These are phyloP conservation scores for Nicotiana obtusifolia DNA, from an alignment of 257 asterid species.

Conservation along the genomic window DNA sequence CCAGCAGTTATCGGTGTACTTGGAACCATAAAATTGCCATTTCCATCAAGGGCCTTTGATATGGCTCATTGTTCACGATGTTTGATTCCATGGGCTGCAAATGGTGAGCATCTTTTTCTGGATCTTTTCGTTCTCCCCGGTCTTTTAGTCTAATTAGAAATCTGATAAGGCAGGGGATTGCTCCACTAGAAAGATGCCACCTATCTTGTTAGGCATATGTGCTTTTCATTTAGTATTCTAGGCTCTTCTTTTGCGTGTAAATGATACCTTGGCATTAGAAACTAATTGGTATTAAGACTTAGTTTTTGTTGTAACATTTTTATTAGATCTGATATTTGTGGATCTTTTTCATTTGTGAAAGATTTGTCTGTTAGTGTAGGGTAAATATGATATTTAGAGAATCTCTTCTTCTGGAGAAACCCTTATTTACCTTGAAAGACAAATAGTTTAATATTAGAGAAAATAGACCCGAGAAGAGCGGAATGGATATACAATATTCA, in stretches of 20 bases:
- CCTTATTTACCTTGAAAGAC: not conserved
- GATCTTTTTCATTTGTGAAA: not conserved
- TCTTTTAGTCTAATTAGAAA: not conserved
- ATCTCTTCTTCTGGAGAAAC: not conserved
- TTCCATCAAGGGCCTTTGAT: conserved; percentile 24
- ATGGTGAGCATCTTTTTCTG: conserved; percentile 24
- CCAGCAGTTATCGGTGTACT: conserved; percentile 24
- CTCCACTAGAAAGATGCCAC: not conserved
- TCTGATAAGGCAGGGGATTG: not conserved
- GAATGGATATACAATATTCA: not conserved
- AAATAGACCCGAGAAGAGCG: not conserved
- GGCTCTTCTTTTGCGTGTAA: not conserved
- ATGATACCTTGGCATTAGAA: not conserved
- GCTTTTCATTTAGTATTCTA: not conserved
- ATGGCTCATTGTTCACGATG: conserved; percentile 47
- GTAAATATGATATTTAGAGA: not conserved
- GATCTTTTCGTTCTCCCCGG: not conserved
- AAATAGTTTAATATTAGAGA: not conserved
- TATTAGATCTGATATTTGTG: not conserved
- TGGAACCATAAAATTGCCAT: conserved; percentile 21
- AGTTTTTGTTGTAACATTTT: not conserved
- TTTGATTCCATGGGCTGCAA: conserved; percentile 35
- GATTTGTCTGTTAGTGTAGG: not conserved
- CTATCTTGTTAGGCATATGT: not conserved
- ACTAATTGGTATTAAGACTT: not conserved